These are phyloP conservation scores for Phialophora macrospora DNA, from an alignment of 2,329 filamentous ascomycete genomes.

Conservation along the genomic window DNA sequence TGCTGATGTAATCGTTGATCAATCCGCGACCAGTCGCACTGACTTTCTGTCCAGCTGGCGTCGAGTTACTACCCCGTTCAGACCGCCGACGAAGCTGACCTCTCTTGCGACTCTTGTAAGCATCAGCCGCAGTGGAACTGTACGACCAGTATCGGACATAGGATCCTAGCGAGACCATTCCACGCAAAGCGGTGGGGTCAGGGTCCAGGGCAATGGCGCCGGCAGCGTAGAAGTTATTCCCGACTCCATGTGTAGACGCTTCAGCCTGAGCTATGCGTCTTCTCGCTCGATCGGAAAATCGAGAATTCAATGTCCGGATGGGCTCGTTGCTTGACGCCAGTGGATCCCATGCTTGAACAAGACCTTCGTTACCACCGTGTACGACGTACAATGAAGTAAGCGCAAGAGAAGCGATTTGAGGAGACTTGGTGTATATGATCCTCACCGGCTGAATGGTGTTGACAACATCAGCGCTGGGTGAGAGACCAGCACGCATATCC, in stretches of 20 bases:
- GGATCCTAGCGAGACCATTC: constrained; percentile 83
- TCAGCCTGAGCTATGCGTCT: constrained; percentile 73
- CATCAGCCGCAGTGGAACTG: constrained; percentile 75
- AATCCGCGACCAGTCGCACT: constrained; percentile 69
- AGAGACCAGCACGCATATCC: constrained; percentile 74
- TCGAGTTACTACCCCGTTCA: constrained; percentile 65
- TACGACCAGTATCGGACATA: constrained; percentile 93
- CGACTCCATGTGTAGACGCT: constrained; percentile 68
- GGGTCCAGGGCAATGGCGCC: constrained; percentile 86
- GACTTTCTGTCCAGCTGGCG: constrained; percentile 60
- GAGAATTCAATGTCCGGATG: constrained; percentile 83
- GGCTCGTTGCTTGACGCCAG: constrained; percentile 78
- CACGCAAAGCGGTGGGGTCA: constrained; percentile 81
- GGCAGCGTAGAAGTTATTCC: constrained; percentile 78
- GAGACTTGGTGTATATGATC: constrained; percentile 86
- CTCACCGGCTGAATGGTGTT: constrained; percentile 73
- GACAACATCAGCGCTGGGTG: constrained; percentile 58
- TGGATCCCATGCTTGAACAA: constrained; percentile 97
- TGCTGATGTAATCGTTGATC: constrained; percentile 79
- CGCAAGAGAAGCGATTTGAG: constrained; percentile 80
- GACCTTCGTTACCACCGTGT: constrained; percentile 89
- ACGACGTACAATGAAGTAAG: constrained; percentile 85
- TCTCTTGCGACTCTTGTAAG: constrained; percentile 78
- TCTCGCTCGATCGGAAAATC: constrained; percentile 79
- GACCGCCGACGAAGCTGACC: constrained; percentile 66